A percentile compares a stretch with the other conserved stretches of the same genome.
Conservation (phyloP, 192 early-diverging fungal genomes). For the Globomyces pollinis-pini region DNA sequence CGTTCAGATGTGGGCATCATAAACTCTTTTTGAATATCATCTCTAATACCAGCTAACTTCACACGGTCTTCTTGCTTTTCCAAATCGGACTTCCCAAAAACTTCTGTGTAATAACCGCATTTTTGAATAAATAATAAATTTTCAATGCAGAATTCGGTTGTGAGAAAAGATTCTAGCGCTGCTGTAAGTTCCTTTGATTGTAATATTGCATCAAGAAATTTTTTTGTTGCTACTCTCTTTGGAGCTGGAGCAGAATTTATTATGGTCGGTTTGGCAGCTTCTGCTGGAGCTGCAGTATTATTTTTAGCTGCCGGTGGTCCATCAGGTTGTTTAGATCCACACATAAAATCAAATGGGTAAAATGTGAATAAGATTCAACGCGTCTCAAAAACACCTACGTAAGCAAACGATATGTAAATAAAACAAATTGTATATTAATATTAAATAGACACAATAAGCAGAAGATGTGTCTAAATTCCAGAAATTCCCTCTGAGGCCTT, state of each 20-base stretch:
- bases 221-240: constrained; percentile 1
- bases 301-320: not conserved
- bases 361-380: too few relatives aligned
- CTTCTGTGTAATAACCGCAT: not conserved
- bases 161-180: constrained; percentile 7
- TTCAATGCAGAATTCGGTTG: constrained; percentile 7
- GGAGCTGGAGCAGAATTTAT: too few relatives aligned
- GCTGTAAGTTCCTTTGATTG: constrained; percentile 4
- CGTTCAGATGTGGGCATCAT: constrained; percentile 8
- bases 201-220: constrained; percentile 8
- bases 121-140: constrained; percentile 13
- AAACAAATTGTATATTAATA: not conserved
- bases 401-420: not conserved
- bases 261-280: not conserved
- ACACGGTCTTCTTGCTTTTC: not conserved
- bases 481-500: not conserved
- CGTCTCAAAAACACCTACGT: not conserved
- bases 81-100: not conserved
- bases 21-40: not conserved
- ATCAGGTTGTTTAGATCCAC: constrained; percentile 9
- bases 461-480: too few relatives aligned
- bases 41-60: constrained; percentile 1
- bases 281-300: not conserved
- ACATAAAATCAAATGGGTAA: too few relatives aligned
- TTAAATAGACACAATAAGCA: too few relatives aligned